phyloP scores from a whole-genome alignment of 768 basidiomycete genomes.

The Suillus variegatus region DNA sequence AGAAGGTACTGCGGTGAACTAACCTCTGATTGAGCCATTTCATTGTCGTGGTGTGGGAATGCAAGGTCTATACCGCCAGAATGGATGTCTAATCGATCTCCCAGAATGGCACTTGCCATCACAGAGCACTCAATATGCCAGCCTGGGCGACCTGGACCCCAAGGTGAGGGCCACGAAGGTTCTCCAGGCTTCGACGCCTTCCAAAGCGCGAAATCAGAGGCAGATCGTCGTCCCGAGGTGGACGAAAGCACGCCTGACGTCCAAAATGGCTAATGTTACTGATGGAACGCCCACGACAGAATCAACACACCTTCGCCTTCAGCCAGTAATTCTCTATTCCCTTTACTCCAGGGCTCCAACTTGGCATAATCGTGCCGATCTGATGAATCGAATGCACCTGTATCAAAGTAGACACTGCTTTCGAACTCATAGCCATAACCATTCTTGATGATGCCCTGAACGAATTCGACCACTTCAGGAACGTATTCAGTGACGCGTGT shows the following conservation, averaged over 20 bases:
- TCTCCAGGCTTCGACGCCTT: constrained; percentile 96
- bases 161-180: constrained; percentile 94
- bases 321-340: constrained; percentile 84
- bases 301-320: constrained; percentile 80
- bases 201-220: constrained; percentile 97
- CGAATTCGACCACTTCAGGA: constrained; percentile 89
- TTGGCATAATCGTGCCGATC: constrained; percentile 88
- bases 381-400: constrained; percentile 73
- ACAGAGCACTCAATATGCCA: constrained; percentile 99
- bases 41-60: constrained; percentile 99
- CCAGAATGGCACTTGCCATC: constrained; percentile 92
- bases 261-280: constrained; percentile 3
- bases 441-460: constrained; percentile 81
- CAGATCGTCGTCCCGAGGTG: constrained; percentile 68
- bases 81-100: constrained; percentile 94
- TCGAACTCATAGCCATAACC: constrained; percentile 74
- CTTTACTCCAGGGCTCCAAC: constrained; percentile 94
- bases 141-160: constrained; percentile 94
- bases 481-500: constrained; percentile 98
- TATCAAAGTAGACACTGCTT: constrained; percentile 94
- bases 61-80: constrained; percentile 96
- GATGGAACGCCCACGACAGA: neutral
- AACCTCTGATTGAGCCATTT: constrained; percentile 96
- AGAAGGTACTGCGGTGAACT: constrained; percentile 16
- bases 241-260: constrained; percentile 56